Percentiles rank a stretch among this genome's conserved stretches.
Conservation (phyloP, 225 moss, liverwort and hornwort genomes). For the Straminergon stramineum region DNA sequence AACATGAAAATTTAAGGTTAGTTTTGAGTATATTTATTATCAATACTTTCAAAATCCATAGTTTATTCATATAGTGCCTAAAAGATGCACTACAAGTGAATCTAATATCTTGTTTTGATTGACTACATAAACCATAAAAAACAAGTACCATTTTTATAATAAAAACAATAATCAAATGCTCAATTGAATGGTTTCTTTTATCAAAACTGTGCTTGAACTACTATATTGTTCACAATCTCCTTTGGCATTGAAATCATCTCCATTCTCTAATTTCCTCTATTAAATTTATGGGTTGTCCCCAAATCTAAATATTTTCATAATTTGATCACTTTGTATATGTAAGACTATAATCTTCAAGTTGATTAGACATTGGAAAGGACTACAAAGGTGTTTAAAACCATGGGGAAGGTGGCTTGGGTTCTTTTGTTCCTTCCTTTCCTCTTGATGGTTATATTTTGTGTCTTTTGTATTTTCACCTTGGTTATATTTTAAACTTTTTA, state of each 20-base stretch:
- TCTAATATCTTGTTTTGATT: too few species aligned
- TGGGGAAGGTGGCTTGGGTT: too few species aligned
- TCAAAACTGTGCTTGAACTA: not conserved
- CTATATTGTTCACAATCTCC: accelerated
- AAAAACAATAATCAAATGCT: too few species aligned
- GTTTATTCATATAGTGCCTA: not conserved
- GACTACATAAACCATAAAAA: accelerated
- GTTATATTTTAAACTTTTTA: not conserved
- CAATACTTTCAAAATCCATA: not conserved
- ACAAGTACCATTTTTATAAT: not conserved
- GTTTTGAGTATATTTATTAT: too few species aligned
- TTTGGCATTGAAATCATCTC: too few species aligned
- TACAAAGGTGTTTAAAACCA: not conserved
- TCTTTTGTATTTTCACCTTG: not conserved
- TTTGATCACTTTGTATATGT: not conserved
- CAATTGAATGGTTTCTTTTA: accelerated
- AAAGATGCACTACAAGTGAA: not conserved
- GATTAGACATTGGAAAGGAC: not conserved
- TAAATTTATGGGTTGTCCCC: not conserved
- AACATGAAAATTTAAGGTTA: not conserved
- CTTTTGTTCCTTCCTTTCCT: not conserved
- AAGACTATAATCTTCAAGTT: not conserved
- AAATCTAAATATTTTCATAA: not conserved
- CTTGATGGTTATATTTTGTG: not conserved
- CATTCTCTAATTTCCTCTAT: not conserved